Evolutionary conservation across 2,329 filamentous ascomycete species (phyloP).

Genomic region (Dactylellina parvicollis): DNA sequence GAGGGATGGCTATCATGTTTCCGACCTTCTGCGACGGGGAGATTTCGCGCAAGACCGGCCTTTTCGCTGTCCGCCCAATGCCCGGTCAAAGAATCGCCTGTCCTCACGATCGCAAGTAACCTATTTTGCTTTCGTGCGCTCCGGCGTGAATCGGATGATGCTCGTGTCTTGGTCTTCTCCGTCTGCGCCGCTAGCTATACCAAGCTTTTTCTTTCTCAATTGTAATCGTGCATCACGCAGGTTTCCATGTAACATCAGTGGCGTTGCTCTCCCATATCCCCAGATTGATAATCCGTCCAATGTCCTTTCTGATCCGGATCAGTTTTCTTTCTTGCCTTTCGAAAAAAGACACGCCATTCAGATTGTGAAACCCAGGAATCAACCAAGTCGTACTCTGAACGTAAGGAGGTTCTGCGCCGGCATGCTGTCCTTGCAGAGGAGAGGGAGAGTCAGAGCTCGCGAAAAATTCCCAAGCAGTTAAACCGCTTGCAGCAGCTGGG

Average conservation of each 20-base stretch:
- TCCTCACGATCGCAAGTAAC: not conserved
- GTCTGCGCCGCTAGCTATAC: not conserved
- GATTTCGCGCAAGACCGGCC: too few relatives aligned
- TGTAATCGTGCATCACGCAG: constrained; percentile 2
- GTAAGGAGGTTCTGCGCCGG: too few relatives aligned
- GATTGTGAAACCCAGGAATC: too few relatives aligned
- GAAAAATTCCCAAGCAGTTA: not conserved
- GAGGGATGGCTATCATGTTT: too few relatives aligned
- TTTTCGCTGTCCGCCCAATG: too few relatives aligned
- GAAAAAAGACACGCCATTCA: not conserved
- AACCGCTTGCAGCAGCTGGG: not conserved
- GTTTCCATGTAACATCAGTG: not conserved
- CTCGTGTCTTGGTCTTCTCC: too few relatives aligned
- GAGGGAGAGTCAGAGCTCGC: not conserved
- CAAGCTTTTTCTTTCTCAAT: constrained; percentile 10
- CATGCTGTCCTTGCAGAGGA: not conserved
- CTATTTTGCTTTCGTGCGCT: not conserved
- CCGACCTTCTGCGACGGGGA: not conserved
- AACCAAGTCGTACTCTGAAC: too few relatives aligned
- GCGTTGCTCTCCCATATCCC: not conserved
- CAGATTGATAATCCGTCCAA: not conserved
- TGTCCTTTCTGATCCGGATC: not conserved
- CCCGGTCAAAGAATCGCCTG: too few relatives aligned
- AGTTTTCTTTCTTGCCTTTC: not conserved
- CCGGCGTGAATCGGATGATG: constrained; percentile 11